phyloP scores from a whole-genome alignment of 164 flowering plant genomes.

The Brasenia schreberi region DNA sequence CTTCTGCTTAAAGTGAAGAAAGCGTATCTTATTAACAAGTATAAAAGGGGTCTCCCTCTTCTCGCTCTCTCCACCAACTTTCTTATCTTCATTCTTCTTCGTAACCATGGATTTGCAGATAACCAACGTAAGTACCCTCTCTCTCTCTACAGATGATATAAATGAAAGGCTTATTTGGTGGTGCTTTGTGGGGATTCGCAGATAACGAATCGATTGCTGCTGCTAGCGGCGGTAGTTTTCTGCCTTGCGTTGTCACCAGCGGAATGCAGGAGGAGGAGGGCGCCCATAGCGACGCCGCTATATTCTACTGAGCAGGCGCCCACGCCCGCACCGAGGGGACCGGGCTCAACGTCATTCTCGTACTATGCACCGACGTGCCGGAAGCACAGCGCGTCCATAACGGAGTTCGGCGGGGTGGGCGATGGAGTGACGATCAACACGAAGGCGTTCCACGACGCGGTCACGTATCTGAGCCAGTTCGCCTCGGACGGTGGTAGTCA shows the following conservation, averaged over 20 bases:
- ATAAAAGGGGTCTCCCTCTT: neutral
- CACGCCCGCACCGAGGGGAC: neutral
- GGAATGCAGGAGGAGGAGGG: neutral
- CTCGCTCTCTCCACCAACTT: neutral
- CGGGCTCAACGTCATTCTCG: neutral
- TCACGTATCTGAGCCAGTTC: conserved; percentile 29
- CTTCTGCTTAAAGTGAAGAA: too few relatives aligned
- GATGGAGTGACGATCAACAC: conserved; percentile 74
- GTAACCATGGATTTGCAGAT: neutral
- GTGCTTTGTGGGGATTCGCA: neutral
- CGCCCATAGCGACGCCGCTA: neutral
- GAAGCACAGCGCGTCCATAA: conserved; percentile 36
- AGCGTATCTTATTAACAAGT: too few relatives aligned
- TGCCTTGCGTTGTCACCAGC: neutral
- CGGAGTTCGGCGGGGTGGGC: conserved; percentile 59
- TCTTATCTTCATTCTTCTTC: neutral
- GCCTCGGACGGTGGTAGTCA: conserved; percentile 48
- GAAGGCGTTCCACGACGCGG: conserved; percentile 42
- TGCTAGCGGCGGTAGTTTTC: neutral
- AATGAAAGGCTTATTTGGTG: neutral
- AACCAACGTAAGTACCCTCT: neutral
- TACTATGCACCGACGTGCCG: conserved; percentile 23
- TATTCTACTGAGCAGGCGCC: too few relatives aligned
- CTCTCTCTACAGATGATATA: neutral
- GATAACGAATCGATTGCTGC: neutral